phyloP scores from a whole-genome alignment of 108 stramenopile species.

The Nannochloropsis salina region DNA sequence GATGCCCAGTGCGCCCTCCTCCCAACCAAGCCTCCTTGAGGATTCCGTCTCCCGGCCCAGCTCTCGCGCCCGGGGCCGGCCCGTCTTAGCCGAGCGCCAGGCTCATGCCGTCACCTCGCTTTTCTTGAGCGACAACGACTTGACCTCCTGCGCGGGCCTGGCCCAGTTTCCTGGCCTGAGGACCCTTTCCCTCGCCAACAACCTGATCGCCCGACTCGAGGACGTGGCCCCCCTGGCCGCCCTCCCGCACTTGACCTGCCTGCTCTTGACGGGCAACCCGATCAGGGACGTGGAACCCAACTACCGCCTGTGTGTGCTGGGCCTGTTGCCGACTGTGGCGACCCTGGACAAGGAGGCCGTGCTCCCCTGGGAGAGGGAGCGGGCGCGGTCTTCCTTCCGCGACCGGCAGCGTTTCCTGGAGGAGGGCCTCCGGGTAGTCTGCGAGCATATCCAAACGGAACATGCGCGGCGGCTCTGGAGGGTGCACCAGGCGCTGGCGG shows the following conservation, averaged over 20 bases:
- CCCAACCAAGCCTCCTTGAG: no score
- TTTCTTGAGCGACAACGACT: background rate
- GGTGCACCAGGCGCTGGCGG: background rate
- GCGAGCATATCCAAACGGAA: background rate
- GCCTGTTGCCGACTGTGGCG: background rate
- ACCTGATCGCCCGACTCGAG: background rate
- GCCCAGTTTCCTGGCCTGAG: background rate
- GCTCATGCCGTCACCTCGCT: background rate
- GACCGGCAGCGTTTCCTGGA: background rate
- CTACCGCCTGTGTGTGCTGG: conserved; percentile 7
- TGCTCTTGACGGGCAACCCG: background rate
- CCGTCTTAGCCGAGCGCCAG: background rate
- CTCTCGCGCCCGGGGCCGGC: background rate
- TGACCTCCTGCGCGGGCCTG: background rate
- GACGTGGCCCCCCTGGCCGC: background rate
- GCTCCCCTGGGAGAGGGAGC: background rate
- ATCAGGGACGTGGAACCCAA: background rate
- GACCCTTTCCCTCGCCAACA: background rate
- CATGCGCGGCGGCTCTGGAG: background rate
- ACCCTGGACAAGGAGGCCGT: conserved; percentile 3
- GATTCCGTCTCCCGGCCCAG: no score
- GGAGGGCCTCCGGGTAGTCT: background rate
- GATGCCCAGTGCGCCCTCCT: no score
- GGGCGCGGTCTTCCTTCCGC: background rate
- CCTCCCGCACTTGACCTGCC: background rate